These are phyloP conservation scores for Backusella macrospora DNA, from an alignment of 192 early-diverging fungal species.

Conservation along the genomic window DNA sequence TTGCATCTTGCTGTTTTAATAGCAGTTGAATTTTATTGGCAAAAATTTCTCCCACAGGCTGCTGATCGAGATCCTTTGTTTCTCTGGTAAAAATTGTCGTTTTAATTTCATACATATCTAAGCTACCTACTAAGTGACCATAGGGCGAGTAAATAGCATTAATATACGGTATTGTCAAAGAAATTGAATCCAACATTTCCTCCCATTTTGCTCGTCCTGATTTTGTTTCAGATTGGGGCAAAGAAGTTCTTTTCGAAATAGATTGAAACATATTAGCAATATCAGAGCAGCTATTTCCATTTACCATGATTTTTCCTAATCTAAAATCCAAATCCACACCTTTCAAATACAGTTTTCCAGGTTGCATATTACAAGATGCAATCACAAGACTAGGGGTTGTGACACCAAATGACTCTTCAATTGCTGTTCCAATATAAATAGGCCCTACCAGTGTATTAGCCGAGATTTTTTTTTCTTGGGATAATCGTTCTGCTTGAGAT, in stretches of 20 bases:
- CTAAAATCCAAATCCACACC: background rate
- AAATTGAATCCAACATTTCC: background rate
- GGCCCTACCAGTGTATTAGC: background rate
- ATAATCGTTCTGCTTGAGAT: background rate
- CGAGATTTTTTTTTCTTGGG: background rate
- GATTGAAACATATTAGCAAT: background rate
- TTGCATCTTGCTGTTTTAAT: background rate
- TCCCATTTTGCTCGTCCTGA: background rate
- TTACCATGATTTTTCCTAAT: background rate
- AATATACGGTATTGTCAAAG: background rate
- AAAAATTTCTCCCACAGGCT: background rate
- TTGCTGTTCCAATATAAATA: conserved; percentile 3
- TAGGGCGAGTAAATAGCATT: background rate
- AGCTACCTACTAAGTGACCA: background rate
- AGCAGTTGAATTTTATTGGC: background rate
- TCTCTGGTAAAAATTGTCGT: background rate
- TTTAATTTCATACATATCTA: background rate
- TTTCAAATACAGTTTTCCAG: background rate
- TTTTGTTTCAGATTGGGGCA: background rate
- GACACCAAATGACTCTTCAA: background rate
- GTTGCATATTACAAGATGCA: background rate
- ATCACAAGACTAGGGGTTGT: background rate
- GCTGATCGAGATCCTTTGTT: background rate
- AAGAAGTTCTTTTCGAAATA: background rate
- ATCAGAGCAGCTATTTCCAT: background rate